A percentile compares a stretch with the other conserved stretches of the same genome.
phyloP scores from a whole-genome alignment of 345 rosid genomes.

The Salix koriyanagi region DNA sequence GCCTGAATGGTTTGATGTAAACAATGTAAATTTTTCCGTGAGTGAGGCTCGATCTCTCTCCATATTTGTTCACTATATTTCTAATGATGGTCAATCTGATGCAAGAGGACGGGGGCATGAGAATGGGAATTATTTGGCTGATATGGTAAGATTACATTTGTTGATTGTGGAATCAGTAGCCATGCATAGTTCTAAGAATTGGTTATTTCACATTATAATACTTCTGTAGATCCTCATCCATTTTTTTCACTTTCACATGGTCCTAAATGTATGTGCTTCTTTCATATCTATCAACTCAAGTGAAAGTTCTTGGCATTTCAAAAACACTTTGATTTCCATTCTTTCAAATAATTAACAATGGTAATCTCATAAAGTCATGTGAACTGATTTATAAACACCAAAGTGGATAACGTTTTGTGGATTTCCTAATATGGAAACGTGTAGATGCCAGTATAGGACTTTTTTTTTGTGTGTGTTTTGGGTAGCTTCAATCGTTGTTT shows the following conservation, averaged over 20 bases:
- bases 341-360: not conserved
- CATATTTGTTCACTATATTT: constrained; percentile 71
- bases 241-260: not conserved
- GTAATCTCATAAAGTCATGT: not conserved
- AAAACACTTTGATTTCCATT: not conserved
- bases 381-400: not conserved
- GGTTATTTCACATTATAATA: not conserved
- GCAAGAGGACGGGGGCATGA: constrained; percentile 57
- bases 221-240: not conserved
- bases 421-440: not conserved
- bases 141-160: constrained; percentile 48
- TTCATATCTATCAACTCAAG: not conserved
- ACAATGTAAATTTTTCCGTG: constrained; percentile 58
- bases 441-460: not conserved
- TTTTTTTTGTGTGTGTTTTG: not conserved
- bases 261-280: not conserved
- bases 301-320: not conserved
- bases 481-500: not conserved
- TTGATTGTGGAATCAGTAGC: not conserved
- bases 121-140: constrained; percentile 49
- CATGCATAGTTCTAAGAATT: not conserved
- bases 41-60: constrained; percentile 88
- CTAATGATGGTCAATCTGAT: constrained; percentile 63
- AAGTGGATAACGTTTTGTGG: not conserved
- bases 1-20: constrained; percentile 83